These are phyloP conservation scores for Paxillus involutus DNA, from an alignment of 768 basidiomycete genomes.

Conservation along the genomic window DNA sequence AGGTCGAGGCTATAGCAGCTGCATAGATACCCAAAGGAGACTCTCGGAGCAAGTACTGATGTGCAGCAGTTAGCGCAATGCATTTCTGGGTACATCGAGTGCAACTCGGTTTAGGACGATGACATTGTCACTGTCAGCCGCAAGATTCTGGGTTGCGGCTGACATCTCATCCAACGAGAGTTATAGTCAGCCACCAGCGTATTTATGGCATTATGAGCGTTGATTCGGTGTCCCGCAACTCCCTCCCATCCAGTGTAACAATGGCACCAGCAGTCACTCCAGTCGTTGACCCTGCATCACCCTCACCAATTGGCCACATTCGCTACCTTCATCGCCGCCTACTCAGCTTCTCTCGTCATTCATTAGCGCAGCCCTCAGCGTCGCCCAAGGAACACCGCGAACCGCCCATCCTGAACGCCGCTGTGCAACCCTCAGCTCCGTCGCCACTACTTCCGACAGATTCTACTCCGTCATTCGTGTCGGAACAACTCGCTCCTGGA, in stretches of 20 bases:
- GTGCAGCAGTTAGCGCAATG: too few relatives aligned
- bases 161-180: constrained; percentile 7
- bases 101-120: too few relatives aligned
- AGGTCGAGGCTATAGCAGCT: background rate
- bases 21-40: background rate
- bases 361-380: background rate
- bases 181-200: constrained; percentile 25
- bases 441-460: background rate
- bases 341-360: constrained; percentile 2
- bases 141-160: constrained; percentile 7
- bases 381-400: background rate
- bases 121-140: constrained; percentile 17
- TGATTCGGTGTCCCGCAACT: background rate
- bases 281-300: constrained; percentile 1
- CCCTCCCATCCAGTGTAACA: background rate
- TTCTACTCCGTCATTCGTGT: constrained; percentile 1
- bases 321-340: constrained; percentile 18
- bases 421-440: constrained; percentile 7
- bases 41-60: too few relatives aligned
- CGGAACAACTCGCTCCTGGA: constrained; percentile 3
- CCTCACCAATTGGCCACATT: background rate
- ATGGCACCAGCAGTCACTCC: constrained; percentile 24
- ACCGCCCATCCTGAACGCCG: constrained; percentile 7
- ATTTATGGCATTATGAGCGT: constrained; percentile 19
- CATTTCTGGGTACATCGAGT: too few relatives aligned